phyloP scores from a whole-genome alignment of 305 asterid species.

The Plantago lanceolata region DNA sequence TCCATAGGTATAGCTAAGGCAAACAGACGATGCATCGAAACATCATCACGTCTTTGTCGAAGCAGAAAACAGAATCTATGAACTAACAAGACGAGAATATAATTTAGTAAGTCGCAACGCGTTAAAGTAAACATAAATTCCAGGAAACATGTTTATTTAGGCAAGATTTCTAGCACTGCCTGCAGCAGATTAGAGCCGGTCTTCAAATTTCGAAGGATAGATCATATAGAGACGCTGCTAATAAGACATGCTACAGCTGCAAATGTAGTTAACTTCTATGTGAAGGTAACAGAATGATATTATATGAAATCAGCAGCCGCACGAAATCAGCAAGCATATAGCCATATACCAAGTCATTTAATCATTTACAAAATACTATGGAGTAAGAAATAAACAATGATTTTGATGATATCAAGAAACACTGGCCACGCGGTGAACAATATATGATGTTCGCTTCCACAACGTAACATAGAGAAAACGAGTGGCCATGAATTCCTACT shows the following conservation, averaged over 20 bases:
- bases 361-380: background rate
- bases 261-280: slow-evolving; percentile 35
- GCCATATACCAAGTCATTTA: slow-evolving; percentile 1
- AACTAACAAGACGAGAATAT: too few relatives aligned
- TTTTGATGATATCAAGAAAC: slow-evolving; percentile 35
- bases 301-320: slow-evolving; percentile 2
- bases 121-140: too few relatives aligned
- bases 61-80: too few relatives aligned
- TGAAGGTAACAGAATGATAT: background rate
- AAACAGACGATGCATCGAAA: too few relatives aligned
- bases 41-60: too few relatives aligned
- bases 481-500: slow-evolving; percentile 25
- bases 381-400: background rate
- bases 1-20: too few relatives aligned
- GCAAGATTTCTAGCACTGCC: too few relatives aligned
- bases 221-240: too few relatives aligned
- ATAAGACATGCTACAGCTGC: slow-evolving; percentile 13
- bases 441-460: background rate
- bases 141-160: too few relatives aligned
- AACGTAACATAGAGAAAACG: background rate
- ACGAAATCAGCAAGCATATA: background rate
- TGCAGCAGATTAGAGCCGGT: too few relatives aligned
- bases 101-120: too few relatives aligned
- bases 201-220: too few relatives aligned
- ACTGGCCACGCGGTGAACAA: slow-evolving; percentile 7